Evolutionary conservation across 2,329 filamentous ascomycete genomes (phyloP), one percentile per base, ranked within the genome.

Genomic region (Neonectria faginata): DNA sequence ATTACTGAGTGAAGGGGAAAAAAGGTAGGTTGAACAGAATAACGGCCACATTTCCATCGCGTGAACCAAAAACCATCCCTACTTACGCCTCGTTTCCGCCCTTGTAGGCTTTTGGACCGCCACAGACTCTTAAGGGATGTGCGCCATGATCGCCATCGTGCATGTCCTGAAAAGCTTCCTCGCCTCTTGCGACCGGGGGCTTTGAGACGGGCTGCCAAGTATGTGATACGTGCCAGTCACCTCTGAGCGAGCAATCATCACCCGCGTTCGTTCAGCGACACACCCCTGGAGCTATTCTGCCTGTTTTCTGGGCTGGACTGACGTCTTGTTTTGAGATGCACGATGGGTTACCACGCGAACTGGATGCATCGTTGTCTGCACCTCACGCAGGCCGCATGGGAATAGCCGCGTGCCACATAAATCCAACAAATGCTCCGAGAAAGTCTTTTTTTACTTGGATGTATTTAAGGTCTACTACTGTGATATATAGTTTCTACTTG

Each of bases 271-370:
- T 25, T 22, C 22, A 22, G 44, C 42, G 25, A 60, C 54, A 60
- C 54, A 14, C 16, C 53, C 53, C 45, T 45, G 20, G 39, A 25
- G 42, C 18, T 48, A 44, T 14, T 14, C 44, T 42, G 22, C 51
- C 18, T 54, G 44, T 18, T 45, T 42, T 27, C 36, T 51, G 61
- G 36, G 33, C 39, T 52, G 36, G 27, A 56, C 51, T 51, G 27
- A 52, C 61, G 61, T 56, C n/a, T 47, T 47, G 51, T 58, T 50
- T 45, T 42, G 22, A 29, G 22, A 39, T n/a, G 36, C 9, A 9
- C 22, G 22, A 22, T 22, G 22, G 22, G 3, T 22, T 12, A 36
- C 11, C n/a, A 29, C 47, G 25, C 47, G 42, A 54, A 51, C 29
- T 16, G 31, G 31, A 36, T 31, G 42, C 44, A 51, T 18, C 25